Evolutionary conservation across 2,329 filamentous ascomycete species (phyloP).

Genomic region (Hypoxylon sp.): DNA sequence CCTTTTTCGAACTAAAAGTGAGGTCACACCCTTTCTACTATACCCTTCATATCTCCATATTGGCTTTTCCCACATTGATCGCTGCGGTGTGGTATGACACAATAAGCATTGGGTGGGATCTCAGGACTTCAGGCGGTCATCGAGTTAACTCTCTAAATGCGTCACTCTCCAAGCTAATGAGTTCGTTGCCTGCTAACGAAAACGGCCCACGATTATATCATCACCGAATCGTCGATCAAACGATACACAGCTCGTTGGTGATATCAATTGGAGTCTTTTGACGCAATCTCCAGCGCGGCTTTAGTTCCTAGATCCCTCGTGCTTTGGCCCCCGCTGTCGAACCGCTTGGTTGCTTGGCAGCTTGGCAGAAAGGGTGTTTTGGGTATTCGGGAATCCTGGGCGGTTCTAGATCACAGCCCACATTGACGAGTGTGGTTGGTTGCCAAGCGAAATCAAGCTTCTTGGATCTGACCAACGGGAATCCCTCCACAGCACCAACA

Average conservation of each 20-base stretch:
- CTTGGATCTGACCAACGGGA: constrained; percentile 32
- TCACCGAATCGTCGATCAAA: constrained; percentile 32
- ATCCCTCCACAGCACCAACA: constrained; percentile 15
- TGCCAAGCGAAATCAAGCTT: constrained; percentile 43
- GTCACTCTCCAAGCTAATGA: background rate
- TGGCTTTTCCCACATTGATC: constrained; percentile 1
- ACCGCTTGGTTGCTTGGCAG: background rate
- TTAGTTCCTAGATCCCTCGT: background rate
- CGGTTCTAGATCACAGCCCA: constrained; percentile 30
- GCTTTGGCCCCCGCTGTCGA: constrained; percentile 25
- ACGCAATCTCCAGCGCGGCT: constrained; percentile 11
- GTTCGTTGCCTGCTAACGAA: background rate
- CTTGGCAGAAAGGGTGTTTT: constrained; percentile 25
- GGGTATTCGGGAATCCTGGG: constrained; percentile 26
- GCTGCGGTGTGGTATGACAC: constrained; percentile 5
- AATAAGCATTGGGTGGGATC: background rate
- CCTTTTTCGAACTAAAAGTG: background rate
- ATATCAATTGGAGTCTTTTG: constrained; percentile 22
- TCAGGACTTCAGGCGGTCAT: background rate
- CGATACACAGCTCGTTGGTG: constrained; percentile 19
- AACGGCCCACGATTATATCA: constrained; percentile 26
- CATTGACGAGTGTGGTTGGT: constrained; percentile 25
- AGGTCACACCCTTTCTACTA: background rate
- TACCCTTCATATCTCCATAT: background rate
- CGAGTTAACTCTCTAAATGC: background rate